These are phyloP conservation scores for Tylopilus sp. DNA, from an alignment of 1,284 basidiomycete genomes.

Conservation along the genomic window DNA sequence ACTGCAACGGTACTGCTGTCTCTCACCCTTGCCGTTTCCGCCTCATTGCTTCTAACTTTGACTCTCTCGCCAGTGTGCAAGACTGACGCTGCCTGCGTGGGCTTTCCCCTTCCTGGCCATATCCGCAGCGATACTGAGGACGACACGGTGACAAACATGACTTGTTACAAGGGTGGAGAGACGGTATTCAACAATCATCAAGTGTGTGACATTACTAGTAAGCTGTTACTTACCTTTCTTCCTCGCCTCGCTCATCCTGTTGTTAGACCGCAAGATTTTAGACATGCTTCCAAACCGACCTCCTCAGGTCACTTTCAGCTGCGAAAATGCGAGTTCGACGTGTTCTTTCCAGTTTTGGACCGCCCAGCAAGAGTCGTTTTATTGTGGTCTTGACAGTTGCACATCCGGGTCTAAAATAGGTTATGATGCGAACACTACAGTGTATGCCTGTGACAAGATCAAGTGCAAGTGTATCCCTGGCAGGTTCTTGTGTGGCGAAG, in stretches of 20 bases:
- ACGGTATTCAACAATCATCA: slow-evolving; percentile 93
- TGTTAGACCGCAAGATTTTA: slow-evolving; percentile 79
- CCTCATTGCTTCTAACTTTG: slow-evolving; percentile 3
- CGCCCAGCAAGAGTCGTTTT: slow-evolving; percentile 90
- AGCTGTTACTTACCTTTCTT: slow-evolving; percentile 29
- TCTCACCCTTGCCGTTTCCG: neutral
- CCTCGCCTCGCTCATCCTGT: neutral
- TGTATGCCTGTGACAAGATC: slow-evolving; percentile 79
- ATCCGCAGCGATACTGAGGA: slow-evolving; percentile 42
- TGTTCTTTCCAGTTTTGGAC: slow-evolving; percentile 99
- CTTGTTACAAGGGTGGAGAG: slow-evolving; percentile 89
- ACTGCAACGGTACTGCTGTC: slow-evolving; percentile 80
- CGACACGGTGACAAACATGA: slow-evolving; percentile 67
- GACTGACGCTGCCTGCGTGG: slow-evolving; percentile 72
- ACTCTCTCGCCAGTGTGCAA: slow-evolving; percentile 67
- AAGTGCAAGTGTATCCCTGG: slow-evolving; percentile 90
- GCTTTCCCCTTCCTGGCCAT: slow-evolving; percentile 64
- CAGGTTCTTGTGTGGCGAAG: slow-evolving; percentile 92
- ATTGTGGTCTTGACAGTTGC: slow-evolving; percentile 80
- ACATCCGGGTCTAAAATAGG: slow-evolving; percentile 46
- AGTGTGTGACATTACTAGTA: slow-evolving; percentile 97
- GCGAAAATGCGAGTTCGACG: slow-evolving; percentile 54
- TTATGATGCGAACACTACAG: slow-evolving; percentile 70
- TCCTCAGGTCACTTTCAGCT: slow-evolving; percentile 95
- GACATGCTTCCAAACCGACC: slow-evolving; percentile 85